Conservation (phyloP, 257 asterid species). For the Leptodermis oblonga region DNA sequence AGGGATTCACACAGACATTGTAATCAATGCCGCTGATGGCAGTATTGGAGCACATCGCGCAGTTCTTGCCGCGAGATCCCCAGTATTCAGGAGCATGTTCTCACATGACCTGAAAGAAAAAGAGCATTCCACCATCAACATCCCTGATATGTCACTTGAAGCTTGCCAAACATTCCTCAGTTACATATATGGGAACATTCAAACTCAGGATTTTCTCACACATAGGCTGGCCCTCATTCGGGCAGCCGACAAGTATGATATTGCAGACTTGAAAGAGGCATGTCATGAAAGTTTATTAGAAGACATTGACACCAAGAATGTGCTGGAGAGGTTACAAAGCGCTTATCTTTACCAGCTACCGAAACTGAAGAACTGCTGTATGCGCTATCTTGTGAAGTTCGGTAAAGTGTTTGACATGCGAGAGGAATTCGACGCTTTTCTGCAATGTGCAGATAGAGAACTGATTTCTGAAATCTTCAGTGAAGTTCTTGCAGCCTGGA, state of each 20-base stretch:
- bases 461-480: conserved; percentile 55
- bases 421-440: conserved; percentile 57
- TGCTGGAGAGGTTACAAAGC: conserved; percentile 74
- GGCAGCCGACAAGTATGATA: conserved; percentile 82
- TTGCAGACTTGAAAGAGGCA: conserved; percentile 68
- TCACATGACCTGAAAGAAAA: conserved; percentile 83
- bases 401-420: conserved; percentile 75
- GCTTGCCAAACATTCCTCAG: conserved; percentile 68
- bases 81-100: conserved; percentile 92
- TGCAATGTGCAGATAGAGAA: conserved; percentile 72
- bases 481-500: conserved; percentile 82
- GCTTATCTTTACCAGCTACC: conserved; percentile 77
- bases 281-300: conserved; percentile 80
- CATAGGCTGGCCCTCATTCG: conserved; percentile 72
- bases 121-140: conserved; percentile 59
- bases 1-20: conserved; percentile 79
- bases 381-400: conserved; percentile 74
- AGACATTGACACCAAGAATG: conserved; percentile 69
- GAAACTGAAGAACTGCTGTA: conserved; percentile 62
- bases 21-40: conserved; percentile 70
- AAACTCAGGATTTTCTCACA: conserved; percentile 47
- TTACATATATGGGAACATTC: conserved; percentile 69
- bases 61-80: conserved; percentile 86
- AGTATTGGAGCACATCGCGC: conserved; percentile 80
- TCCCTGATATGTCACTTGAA: conserved; percentile 82